Percentiles rank a stretch among this genome's conserved stretches.
Evolutionary conservation across 306 rosid genomes (phyloP).

Genomic region (Calophaca sinica): DNA sequence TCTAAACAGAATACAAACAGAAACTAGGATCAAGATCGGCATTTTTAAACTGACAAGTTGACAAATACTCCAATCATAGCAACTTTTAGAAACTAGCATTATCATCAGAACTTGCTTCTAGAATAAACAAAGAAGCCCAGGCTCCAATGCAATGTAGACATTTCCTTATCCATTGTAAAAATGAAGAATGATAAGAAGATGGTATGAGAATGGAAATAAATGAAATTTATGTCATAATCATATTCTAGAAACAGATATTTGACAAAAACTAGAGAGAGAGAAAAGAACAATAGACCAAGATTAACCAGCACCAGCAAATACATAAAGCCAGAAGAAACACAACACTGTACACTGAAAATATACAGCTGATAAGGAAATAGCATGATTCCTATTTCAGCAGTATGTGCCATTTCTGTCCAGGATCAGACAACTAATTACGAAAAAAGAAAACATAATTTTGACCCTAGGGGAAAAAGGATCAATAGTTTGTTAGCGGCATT

Average conservation of each 20-base stretch:
- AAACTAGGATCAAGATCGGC: too few relatives aligned
- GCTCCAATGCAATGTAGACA: conserved; percentile 20
- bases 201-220: conserved; percentile 24
- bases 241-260: neutral
- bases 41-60: too few relatives aligned
- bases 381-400: conserved; percentile 30
- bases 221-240: conserved; percentile 10
- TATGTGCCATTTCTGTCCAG: conserved; percentile 6
- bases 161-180: conserved; percentile 31
- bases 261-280: conserved; percentile 12
- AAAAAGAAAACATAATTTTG: conserved; percentile 11
- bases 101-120: conserved; percentile 34
- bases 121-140: neutral
- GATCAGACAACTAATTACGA: conserved; percentile 32
- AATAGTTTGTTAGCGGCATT: neutral
- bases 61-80: neutral
- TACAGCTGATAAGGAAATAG: conserved; percentile 2
- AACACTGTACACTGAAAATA: neutral
- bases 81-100: conserved; percentile 1
- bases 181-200: neutral
- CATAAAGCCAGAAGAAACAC: neutral
- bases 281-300: conserved; percentile 1
- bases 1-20: too few relatives aligned
- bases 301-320: neutral
- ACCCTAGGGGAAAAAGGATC: neutral